phyloP scores from a whole-genome alignment of 805 yeast genomes.

The Monosporozyma siamensis region DNA sequence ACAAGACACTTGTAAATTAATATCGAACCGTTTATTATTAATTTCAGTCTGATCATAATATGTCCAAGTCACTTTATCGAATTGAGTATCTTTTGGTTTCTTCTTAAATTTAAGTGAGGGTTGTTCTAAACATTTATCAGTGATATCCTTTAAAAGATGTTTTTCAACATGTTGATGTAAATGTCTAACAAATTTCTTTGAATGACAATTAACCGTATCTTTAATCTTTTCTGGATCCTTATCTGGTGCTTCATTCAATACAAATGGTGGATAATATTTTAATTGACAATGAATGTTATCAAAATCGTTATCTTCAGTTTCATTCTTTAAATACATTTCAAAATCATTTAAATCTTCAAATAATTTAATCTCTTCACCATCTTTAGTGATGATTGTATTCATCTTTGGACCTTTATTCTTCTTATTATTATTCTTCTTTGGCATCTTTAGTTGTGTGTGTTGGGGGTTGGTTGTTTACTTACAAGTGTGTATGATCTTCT shows the following conservation, averaged over 20 bases:
- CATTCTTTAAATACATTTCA: slow-evolving; percentile 57
- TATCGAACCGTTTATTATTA: slow-evolving; percentile 54
- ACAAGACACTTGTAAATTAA: slow-evolving; percentile 53
- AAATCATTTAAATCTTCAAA: slow-evolving; percentile 59
- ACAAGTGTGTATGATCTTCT: neutral
- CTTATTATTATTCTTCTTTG: slow-evolving; percentile 24
- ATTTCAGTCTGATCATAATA: slow-evolving; percentile 51
- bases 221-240: slow-evolving; percentile 63
- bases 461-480: neutral
- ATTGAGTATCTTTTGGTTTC: slow-evolving; percentile 38
- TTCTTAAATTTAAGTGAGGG: slow-evolving; percentile 41
- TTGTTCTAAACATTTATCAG: slow-evolving; percentile 44
- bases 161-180: slow-evolving; percentile 67
- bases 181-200: slow-evolving; percentile 62
- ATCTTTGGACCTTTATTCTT: slow-evolving; percentile 25
- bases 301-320: slow-evolving; percentile 67
- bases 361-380: slow-evolving; percentile 27
- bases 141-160: slow-evolving; percentile 60
- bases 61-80: slow-evolving; percentile 50
- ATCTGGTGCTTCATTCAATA: slow-evolving; percentile 49
- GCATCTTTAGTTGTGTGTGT: no score
- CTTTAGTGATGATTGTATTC: slow-evolving; percentile 20
- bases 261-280: slow-evolving; percentile 65
- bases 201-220: slow-evolving; percentile 62
- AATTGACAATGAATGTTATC: slow-evolving; percentile 60